These are phyloP conservation scores for Trichoderma sp. DNA, from an alignment of 2,329 filamentous ascomycete species.

Conservation along the genomic window DNA sequence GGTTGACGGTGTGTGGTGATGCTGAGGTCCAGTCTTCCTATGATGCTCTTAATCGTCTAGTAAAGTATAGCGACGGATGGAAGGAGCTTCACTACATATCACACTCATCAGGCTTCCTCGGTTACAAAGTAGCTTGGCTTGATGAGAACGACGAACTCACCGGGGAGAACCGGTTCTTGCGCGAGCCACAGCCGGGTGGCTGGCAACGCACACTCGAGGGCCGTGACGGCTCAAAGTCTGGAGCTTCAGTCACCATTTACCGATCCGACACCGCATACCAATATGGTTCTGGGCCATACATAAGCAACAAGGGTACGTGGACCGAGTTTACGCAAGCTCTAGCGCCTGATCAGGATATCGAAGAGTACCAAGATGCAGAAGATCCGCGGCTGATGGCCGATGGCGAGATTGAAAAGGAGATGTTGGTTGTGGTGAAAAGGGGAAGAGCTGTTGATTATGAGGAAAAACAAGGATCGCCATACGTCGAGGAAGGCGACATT, in stretches of 20 bases:
- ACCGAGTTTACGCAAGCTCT: background rate
- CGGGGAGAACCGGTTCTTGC: too few species aligned
- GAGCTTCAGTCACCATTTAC: background rate
- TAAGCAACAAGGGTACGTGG: too few species aligned
- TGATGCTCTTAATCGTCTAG: background rate
- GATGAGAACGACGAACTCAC: too few species aligned
- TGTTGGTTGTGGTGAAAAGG: background rate
- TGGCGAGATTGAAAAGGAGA: background rate
- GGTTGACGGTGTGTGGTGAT: background rate
- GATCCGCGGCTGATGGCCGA: background rate
- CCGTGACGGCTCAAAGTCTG: background rate
- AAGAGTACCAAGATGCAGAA: background rate
- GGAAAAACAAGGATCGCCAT: background rate
- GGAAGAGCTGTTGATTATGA: background rate
- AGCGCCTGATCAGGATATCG: background rate
- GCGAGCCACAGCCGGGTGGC: background rate
- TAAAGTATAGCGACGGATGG: background rate
- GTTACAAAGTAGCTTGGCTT: background rate
- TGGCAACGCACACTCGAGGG: background rate
- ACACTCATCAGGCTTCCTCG: background rate
- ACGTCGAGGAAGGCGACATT: background rate
- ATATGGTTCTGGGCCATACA: too few species aligned
- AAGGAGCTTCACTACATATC: background rate
- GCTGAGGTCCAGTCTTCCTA: background rate
- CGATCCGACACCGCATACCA: too few species aligned